Base-by-base conservation (phyloP, 2,329 filamentous ascomycete genomes). In the Fusarium sambucinum region DNA sequence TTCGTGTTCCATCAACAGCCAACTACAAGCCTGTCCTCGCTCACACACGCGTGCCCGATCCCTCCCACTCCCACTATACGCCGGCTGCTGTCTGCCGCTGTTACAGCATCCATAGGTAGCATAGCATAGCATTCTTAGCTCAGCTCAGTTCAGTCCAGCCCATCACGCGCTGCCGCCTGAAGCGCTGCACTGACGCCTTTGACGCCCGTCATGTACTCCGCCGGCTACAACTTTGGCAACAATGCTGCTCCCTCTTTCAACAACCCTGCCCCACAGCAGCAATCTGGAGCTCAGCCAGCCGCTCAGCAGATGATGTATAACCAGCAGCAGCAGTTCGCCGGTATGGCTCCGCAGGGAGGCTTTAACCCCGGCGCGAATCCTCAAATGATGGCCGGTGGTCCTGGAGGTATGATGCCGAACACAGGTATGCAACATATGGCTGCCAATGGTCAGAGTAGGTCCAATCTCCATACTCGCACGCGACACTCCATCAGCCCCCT, bases 361-460 rank as follows among this genome's bases (percentile, higher is more conserved):
- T 88, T 86, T 71, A 81, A 81, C 50, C 82, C 82, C 47, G 83
- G 80, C 68, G 82, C 83, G 53, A 86, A 85, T 69, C 79, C 82
- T 54, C 80, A 85, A 77, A 86, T 88, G 84, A 87, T 87, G 82
- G 79, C 81, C 50, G 82, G 80, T 68, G 84, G 83, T 40, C 82
- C 84, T 79, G 83, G 81, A 78, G 86, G 83, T 74, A 89, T 90
- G 86, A 89, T 90, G 87, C 87, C 86, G 79, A 87, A 84, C 76
- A 78, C 85, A 71, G 84, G 80, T 75, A 87, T 88, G 85, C 83
- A 82, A 68, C 85, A 86, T 76, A 87, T 88, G 85, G 80, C 81
- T 69, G 78, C 83, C 68, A 88, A 87, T 81, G 85, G 86, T 54
- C 86, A 88, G 76, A 87, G 86, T 88, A 80, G 84, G 86, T 82